These are phyloP conservation scores for Cordyceps cicadae DNA, from an alignment of 2,329 filamentous ascomycete species.

Conservation along the genomic window DNA sequence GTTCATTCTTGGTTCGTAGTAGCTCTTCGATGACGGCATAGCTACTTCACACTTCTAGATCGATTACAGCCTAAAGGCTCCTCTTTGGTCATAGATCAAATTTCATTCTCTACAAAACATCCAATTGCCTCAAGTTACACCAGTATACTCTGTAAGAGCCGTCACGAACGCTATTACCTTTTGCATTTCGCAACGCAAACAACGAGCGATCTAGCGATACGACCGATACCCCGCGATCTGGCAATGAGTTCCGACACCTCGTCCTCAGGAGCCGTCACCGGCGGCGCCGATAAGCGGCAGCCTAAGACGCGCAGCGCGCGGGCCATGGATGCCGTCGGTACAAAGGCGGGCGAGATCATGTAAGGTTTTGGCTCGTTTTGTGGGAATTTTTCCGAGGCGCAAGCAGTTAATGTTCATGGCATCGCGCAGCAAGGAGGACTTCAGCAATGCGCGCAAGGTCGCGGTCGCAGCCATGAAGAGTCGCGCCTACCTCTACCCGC, in stretches of 20 bases:
- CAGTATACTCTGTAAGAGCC: background rate
- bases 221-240: background rate
- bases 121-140: too few species aligned
- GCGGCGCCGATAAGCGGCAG: slow-evolving; percentile 1
- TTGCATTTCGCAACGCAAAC: background rate
- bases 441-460: slow-evolving; percentile 54
- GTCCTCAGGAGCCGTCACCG: slow-evolving; percentile 1
- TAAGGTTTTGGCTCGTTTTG: background rate
- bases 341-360: slow-evolving; percentile 10
- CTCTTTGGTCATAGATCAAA: background rate
- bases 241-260: slow-evolving; percentile 2
- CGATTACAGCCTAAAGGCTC: background rate
- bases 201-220: background rate
- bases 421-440: slow-evolving; percentile 55
- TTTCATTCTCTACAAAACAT: background rate
- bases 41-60: background rate
- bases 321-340: slow-evolving; percentile 5
- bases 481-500: slow-evolving; percentile 75
- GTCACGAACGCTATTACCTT: background rate
- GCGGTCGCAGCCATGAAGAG: slow-evolving; percentile 64
- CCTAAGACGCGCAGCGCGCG: slow-evolving; percentile 8
- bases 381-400: background rate
- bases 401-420: background rate
- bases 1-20: background rate
- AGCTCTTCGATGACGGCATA: slow-evolving; percentile 10